Base-by-base conservation (phyloP, 768 basidiomycete genomes). In the Lactarius vividus region DNA sequence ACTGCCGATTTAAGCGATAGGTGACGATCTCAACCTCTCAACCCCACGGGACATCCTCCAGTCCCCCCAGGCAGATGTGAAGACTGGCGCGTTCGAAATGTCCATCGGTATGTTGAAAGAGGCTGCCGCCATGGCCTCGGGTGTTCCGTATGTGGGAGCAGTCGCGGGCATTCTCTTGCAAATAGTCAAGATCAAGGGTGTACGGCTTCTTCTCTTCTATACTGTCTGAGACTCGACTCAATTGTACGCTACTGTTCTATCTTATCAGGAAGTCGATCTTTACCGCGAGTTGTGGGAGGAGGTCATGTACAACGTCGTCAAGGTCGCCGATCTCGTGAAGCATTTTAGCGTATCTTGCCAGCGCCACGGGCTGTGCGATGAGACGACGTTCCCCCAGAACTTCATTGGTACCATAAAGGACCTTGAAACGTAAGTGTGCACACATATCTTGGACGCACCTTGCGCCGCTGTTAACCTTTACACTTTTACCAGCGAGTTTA, bases 201-300 rank as follows among this genome's bases (percentile, higher is more conserved):
- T 67, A n/a, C 57, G 68, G 35, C 7, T 3, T 28, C 33, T 5
- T 55, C 28, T 57, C 3, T 46, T 20, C 23, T 33, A 11, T 28
- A 4, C 10, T 13, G 0, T 9, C 33, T n/a, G 31, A 29, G 5
- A 42, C 18, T 26, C 49, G 3, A 15, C 28, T 28, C 15, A 54
- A 10, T 8, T 28, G 58, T 3, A 26, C 39, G 39, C 18, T 16
- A 0, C 23, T 20, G 33, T 39, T 18, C 23, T 8, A 15, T 53
- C 18, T 39, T 20, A 28, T 11, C 56, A 69, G 69, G 69, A 69
- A 37, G 55, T 69, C 23, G 59, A 66, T 35, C 37, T 66, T 3
- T 66, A 66, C 39, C 65, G 49, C 18, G 61, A 62, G 16, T 15
- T 18, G 26, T 66, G 61, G 65, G 65, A 62, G 6, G 65, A 66